These are phyloP conservation scores for Stenogyne calaminthoides DNA, from an alignment of 305 asterid genomes.

Conservation along the genomic window DNA sequence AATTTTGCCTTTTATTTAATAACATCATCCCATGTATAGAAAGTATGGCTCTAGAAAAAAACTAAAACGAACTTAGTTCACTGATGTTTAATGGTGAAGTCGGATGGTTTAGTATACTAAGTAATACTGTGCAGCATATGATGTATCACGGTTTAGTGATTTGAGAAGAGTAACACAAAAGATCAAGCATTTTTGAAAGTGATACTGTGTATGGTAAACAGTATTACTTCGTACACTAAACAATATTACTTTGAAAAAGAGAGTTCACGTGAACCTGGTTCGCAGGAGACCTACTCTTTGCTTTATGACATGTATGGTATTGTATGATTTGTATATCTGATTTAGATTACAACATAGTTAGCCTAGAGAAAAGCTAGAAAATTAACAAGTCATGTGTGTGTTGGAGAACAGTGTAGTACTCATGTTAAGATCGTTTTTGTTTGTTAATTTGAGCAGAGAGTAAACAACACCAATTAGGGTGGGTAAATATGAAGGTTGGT, in stretches of 20 bases:
- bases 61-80: neutral
- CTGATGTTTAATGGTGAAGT: neutral
- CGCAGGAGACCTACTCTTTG: neutral
- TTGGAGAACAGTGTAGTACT: neutral
- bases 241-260: neutral
- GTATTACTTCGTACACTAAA: too few species aligned
- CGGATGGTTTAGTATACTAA: neutral
- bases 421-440: neutral
- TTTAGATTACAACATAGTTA: neutral
- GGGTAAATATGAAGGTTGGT: constrained; percentile 29
- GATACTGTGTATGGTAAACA: too few species aligned
- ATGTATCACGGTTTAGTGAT: neutral
- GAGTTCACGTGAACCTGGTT: neutral
- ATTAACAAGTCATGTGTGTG: too few species aligned
- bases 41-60: too few species aligned
- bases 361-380: neutral
- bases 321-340: neutral
- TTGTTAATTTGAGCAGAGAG: constrained; percentile 25
- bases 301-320: neutral
- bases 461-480: neutral
- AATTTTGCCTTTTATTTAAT: neutral
- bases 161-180: neutral
- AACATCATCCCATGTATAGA: too few species aligned
- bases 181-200: too few species aligned
- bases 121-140: neutral